Evolutionary conservation across 208 protist species (phyloP), one percentile per base, ranked within the genome.

Genomic region (Trypanosoma scelopori): DNA sequence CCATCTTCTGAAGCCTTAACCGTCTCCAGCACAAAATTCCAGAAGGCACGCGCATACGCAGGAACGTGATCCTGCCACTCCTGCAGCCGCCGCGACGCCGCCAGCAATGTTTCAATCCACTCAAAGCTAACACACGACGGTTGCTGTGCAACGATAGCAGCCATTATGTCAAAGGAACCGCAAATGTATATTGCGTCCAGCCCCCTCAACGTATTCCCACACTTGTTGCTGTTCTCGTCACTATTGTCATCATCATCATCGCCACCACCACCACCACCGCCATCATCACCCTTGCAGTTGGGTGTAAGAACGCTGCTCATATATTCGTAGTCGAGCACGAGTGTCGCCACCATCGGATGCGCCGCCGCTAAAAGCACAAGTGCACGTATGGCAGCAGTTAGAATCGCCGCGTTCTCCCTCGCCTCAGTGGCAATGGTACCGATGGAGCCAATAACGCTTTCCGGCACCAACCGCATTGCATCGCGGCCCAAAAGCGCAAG

Each of bases 321-420:
- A 64, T 85, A 92, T 28, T 89, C 82, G 52, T 86, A 89, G 55
- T 89, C 86, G 35, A 92, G 46, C 4, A 81, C 73, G 25, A 84
- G 55, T 12, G 86, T 80, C n/a, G 78, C 76, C 5, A 78, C 71
- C 66, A 84, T 73, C 20, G 86, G 86, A 47, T 82, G 73, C 5
- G 74, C 69, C 0, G 63, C 47, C 5, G 86, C 68, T 51, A 89
- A 67, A 1, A 56, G 43, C 27, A 69, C 68, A 9, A 92, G 67
- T 27, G 74, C 70, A 5, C 51, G 56, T 53, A 87, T 60, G 4
- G 81, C 75, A 27, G 48, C 28, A 13, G 55, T 15, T 11, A 85
- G 41, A 35, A 89, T 22, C n/a, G 3, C 23, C 5, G 60, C 49
- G 43, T 70, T 68, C 7, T 65, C 60, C 18, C 65, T 64, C 9